These are phyloP conservation scores for Curvularia lunata DNA, from an alignment of 2,329 filamentous ascomycete species.

Conservation along the genomic window DNA sequence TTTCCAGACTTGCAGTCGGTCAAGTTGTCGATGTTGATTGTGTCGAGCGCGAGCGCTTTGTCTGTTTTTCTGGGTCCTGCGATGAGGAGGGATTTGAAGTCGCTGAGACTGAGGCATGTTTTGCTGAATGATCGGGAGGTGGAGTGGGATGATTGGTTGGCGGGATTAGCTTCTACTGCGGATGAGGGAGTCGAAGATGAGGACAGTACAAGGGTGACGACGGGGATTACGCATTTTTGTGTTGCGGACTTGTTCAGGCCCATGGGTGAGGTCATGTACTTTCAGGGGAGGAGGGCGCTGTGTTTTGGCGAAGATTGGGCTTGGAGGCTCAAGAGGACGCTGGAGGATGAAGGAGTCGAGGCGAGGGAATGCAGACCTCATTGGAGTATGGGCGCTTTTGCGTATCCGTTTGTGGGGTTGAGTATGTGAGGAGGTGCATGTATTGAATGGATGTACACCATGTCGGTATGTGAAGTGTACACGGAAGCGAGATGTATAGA, in stretches of 20 bases:
- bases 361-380: constrained; percentile 19
- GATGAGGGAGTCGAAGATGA: neutral
- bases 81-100: neutral
- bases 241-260: neutral
- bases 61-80: constrained; percentile 23
- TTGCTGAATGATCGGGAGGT: constrained; percentile 17
- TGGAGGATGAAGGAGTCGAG: constrained; percentile 1
- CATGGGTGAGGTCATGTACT: neutral
- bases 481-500: neutral
- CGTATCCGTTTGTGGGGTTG: constrained; percentile 29
- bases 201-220: neutral
- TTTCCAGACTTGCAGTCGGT: constrained; percentile 25
- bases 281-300: neutral
- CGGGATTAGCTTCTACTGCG: constrained; percentile 11
- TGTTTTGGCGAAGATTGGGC: constrained; percentile 11
- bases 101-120: constrained; percentile 19
- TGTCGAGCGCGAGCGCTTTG: constrained; percentile 16
- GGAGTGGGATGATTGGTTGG: constrained; percentile 18
- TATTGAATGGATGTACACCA: neutral
- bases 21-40: constrained; percentile 26
- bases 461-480: neutral
- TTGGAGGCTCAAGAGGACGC: constrained; percentile 10
- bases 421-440: neutral
- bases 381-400: constrained; percentile 27
- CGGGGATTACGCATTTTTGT: neutral